Conservation (phyloP, 805 yeast species). For the Ogataea dorogensis region DNA sequence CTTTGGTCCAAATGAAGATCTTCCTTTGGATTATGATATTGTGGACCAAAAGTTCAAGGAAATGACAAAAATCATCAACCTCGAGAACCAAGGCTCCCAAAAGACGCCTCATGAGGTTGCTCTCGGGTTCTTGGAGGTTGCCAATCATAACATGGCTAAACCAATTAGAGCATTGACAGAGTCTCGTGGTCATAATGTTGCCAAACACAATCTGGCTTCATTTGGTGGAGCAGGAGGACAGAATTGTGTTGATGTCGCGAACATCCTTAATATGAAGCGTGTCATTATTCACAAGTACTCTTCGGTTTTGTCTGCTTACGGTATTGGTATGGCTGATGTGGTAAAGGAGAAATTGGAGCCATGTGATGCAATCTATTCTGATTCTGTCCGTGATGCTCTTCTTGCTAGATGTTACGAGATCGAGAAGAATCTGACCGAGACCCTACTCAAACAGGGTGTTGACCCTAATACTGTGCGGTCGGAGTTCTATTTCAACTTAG, state of each 20-base stretch:
- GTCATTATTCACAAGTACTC: slow-evolving; percentile 47
- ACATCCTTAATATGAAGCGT: slow-evolving; percentile 38
- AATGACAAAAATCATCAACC: slow-evolving; percentile 38
- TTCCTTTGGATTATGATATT: slow-evolving; percentile 37
- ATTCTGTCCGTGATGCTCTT: slow-evolving; percentile 12
- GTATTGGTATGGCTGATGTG: slow-evolving; percentile 37
- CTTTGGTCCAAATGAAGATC: slow-evolving; percentile 44
- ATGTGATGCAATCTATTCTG: slow-evolving; percentile 16
- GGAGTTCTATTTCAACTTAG: slow-evolving; percentile 57
- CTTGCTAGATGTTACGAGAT: slow-evolving; percentile 21
- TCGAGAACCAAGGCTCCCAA: slow-evolving; percentile 28
- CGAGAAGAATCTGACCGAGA: slow-evolving; percentile 12
- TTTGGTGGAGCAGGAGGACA: slow-evolving; percentile 55
- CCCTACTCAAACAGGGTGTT: slow-evolving; percentile 34
- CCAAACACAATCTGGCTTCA: slow-evolving; percentile 43
- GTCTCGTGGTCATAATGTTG: slow-evolving; percentile 42
- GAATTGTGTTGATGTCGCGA: slow-evolving; percentile 43
- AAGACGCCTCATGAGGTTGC: slow-evolving; percentile 45
- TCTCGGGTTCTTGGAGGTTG: slow-evolving; percentile 45
- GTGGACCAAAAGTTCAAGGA: slow-evolving; percentile 37
- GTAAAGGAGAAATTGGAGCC: slow-evolving; percentile 35
- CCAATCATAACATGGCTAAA: slow-evolving; percentile 46
- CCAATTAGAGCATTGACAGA: slow-evolving; percentile 48
- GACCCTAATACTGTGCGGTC: slow-evolving; percentile 11
- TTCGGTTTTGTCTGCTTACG: slow-evolving; percentile 45